Evolutionary conservation across 495 filamentous ascomycete species (phyloP).

Genomic region (Penicillium verhagenii): DNA sequence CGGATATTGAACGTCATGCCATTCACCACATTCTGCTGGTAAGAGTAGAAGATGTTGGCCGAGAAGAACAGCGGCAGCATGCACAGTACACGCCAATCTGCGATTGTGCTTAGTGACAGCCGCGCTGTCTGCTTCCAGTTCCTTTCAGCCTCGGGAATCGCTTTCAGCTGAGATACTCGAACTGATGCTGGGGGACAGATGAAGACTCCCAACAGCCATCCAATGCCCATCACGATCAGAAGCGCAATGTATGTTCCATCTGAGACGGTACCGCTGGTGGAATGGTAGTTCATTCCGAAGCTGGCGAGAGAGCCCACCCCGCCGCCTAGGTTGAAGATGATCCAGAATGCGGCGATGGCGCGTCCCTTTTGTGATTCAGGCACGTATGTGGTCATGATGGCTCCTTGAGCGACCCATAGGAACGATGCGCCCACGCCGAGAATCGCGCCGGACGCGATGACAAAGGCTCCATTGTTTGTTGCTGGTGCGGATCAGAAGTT

Average conservation of each 20-base stretch:
- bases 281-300: constrained; percentile 48
- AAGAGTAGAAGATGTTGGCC: constrained; percentile 80
- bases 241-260: constrained; percentile 52
- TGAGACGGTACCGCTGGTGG: constrained; percentile 42
- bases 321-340: constrained; percentile 55
- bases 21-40: constrained; percentile 61
- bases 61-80: constrained; percentile 55
- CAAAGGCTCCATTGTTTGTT: constrained; percentile 70
- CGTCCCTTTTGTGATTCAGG: constrained; percentile 49
- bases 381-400: constrained; percentile 56
- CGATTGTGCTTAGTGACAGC: constrained; percentile 52
- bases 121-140: constrained; percentile 43
- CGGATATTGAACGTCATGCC: constrained; percentile 49
- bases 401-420: constrained; percentile 55
- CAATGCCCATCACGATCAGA: constrained; percentile 46
- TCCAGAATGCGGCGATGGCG: constrained; percentile 53
- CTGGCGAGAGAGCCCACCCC: constrained; percentile 50
- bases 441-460: constrained; percentile 61
- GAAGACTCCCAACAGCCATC: constrained; percentile 53
- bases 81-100: constrained; percentile 42
- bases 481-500: constrained; percentile 37
- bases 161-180: constrained; percentile 41
- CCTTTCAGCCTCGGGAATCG: constrained; percentile 23
- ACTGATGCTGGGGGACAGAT: constrained; percentile 44
- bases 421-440: constrained; percentile 52